Evolutionary conservation across 768 basidiomycete species (phyloP), one percentile per base, ranked within the genome.

Genomic region (Boletus rubescentipes): DNA sequence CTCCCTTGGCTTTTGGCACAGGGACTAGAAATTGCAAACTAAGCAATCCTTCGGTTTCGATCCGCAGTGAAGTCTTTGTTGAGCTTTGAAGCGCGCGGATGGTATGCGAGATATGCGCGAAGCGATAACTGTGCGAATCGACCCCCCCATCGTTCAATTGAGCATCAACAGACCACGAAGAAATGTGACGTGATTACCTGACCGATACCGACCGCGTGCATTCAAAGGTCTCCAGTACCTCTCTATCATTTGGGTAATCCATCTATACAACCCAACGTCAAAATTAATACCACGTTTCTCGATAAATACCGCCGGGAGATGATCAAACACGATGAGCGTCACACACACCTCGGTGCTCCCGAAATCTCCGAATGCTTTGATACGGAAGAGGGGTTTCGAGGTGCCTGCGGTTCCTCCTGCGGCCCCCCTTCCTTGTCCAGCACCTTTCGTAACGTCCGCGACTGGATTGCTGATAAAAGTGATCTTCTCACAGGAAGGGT

Each of bases 211-310:
- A 72, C 34, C 77, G 74, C 11, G 70, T 75, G 67, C 95, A 98
- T 55, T 96, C 91, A 62, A 97, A 93, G 0, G 85, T 83, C 70
- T 97, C 93, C 30, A 98, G 78, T 0, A 98, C 90, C 46, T 97
- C 93, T 44, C 81, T 79, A 64, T 96, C 93, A 61, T 91, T 93
- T 4, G 93, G 93, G 58, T 95, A 98, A 72, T 99, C 95, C 86
- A 98, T 91, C 93, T 95, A 30, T 15, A 36, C n/a, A 23, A 5
- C 21, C 32, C 51, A 23, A 18, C 21, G 18, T 59, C 48, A 53
- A 36, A 44, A 40, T 21, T 53, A 12, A 26, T 9, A 1, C 20
- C 31, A 35, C 11, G 2, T 29, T 29, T 42, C 35, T 41, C 26
- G n/a, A 23, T 15, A 7, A 26, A 23, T 11, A 47, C 26, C 14